A percentile compares a stretch with the other conserved stretches of the same genome.
Conservation (phyloP, 805 yeast genomes). For the Maudiozyma barnettii region DNA sequence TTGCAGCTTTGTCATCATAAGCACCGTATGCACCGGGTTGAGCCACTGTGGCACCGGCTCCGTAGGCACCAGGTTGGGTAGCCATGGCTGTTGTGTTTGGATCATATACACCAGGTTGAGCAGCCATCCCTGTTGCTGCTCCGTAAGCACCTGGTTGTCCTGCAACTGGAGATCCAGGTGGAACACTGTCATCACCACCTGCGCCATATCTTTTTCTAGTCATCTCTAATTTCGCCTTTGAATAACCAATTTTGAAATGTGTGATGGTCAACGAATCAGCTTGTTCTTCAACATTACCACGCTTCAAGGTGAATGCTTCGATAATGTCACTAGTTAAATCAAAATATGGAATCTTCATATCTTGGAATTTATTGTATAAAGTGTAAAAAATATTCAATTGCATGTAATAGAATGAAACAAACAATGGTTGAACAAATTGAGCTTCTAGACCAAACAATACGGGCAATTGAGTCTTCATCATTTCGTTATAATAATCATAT, state of each 20-base stretch:
- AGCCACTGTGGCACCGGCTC: conserved; percentile 1
- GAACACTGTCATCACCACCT: conserved; percentile 10
- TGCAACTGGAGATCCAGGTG: conserved; percentile 14
- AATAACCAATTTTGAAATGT: conserved; percentile 83
- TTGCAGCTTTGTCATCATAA: conserved; percentile 1
- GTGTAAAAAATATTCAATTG: conserved; percentile 95
- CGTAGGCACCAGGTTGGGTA: conserved; percentile 12
- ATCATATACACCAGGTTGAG: conserved; percentile 17
- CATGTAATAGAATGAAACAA: conserved; percentile 93
- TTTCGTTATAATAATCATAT: conserved; percentile 88
- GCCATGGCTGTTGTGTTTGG: too few species aligned
- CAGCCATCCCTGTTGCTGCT: conserved; percentile 5
- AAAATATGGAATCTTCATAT: conserved; percentile 93
- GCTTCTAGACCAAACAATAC: conserved; percentile 79
- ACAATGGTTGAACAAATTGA: conserved; percentile 85
- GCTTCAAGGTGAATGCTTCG: conserved; percentile 67
- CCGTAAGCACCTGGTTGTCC: conserved; percentile 13
- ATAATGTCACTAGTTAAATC: conserved; percentile 76
- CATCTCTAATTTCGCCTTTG: conserved; percentile 73
- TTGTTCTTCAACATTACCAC: conserved; percentile 85
- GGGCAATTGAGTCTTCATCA: conserved; percentile 87
- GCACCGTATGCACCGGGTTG: not conserved
- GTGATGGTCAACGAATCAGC: conserved; percentile 85
- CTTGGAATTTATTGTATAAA: conserved; percentile 82
- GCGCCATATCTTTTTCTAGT: conserved; percentile 64